These are phyloP conservation scores for Erodium texanum DNA, from an alignment of 441 rosid species.

Conservation along the genomic window DNA sequence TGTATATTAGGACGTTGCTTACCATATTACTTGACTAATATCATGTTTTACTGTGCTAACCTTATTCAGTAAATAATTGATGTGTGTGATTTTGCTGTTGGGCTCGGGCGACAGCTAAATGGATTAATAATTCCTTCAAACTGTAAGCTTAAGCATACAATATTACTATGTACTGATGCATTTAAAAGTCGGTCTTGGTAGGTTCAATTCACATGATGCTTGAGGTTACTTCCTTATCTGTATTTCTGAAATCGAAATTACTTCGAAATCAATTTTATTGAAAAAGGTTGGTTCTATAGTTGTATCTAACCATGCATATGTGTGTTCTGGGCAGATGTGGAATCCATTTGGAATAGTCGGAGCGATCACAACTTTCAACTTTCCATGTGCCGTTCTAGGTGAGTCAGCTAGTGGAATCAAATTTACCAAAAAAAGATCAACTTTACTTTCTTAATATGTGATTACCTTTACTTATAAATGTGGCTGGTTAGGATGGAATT, in stretches of 20 bases:
- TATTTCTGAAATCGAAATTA: slow-evolving; percentile 16
- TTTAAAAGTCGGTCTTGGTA: slow-evolving; percentile 17
- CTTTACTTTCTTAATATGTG: not conserved
- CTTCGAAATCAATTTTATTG: no score
- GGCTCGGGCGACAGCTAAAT: slow-evolving; percentile 88
- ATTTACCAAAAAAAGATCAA: no score
- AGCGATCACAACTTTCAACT: slow-evolving; percentile 90
- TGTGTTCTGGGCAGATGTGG: slow-evolving; percentile 58
- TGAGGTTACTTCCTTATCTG: slow-evolving; percentile 44
- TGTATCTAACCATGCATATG: slow-evolving; percentile 11
- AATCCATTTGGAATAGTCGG: slow-evolving; percentile 96
- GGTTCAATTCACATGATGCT: slow-evolving; percentile 95
- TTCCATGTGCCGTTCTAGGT: slow-evolving; percentile 97
- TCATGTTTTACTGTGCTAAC: not conserved
- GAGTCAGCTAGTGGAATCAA: slow-evolving; percentile 26
- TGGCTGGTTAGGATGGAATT: slow-evolving; percentile 78
- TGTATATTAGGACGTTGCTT: not conserved
- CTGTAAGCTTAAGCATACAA: slow-evolving; percentile 46
- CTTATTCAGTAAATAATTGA: slow-evolving; percentile 80
- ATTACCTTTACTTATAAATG: slow-evolving; percentile 6
- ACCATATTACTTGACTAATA: not conserved
- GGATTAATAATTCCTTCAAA: slow-evolving; percentile 90
- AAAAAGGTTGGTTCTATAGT: slow-evolving; percentile 4
- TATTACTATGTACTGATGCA: no score
- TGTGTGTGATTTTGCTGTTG: slow-evolving; percentile 96